phyloP scores from a whole-genome alignment of 1,284 basidiomycete species.

The Malassezia brasiliensis region DNA sequence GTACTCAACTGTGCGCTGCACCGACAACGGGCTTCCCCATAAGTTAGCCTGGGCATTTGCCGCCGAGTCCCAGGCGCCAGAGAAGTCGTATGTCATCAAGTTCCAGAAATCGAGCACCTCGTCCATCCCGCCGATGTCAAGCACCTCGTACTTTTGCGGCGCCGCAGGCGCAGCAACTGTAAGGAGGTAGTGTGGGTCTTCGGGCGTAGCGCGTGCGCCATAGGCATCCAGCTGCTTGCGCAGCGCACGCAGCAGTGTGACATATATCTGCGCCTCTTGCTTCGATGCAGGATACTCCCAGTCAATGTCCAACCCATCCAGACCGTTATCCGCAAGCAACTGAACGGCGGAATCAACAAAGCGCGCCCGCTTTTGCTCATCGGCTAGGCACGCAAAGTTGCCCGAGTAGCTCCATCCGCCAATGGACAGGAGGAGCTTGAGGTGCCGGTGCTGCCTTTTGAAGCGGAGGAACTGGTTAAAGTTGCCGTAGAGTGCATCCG shows the following conservation, averaged over 20 bases:
- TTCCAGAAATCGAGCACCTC: constrained; percentile 70
- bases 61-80: constrained; percentile 56
- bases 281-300: constrained; percentile 72
- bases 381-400: constrained; percentile 42
- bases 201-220: constrained; percentile 51
- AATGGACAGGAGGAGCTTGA: constrained; percentile 49
- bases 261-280: constrained; percentile 63
- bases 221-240: constrained; percentile 62
- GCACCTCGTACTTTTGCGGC: constrained; percentile 58
- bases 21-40: constrained; percentile 54
- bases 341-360: constrained; percentile 66
- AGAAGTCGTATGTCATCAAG: constrained; percentile 62
- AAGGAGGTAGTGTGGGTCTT: constrained; percentile 57
- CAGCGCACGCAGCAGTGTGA: constrained; percentile 62
- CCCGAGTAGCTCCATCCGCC: constrained; percentile 49
- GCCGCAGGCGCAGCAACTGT: constrained; percentile 75
- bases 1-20: constrained; percentile 62
- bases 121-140: constrained; percentile 66
- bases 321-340: constrained; percentile 71
- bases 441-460: constrained; percentile 61
- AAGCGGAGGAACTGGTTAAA: constrained; percentile 75
- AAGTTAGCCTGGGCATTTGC: constrained; percentile 72
- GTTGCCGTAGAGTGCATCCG: constrained; percentile 68
- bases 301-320: constrained; percentile 68
- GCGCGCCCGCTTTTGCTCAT: constrained; percentile 52